Evolutionary conservation across 2,329 filamentous ascomycete genomes (phyloP).

Genomic region (Paecilomyces formosus): DNA sequence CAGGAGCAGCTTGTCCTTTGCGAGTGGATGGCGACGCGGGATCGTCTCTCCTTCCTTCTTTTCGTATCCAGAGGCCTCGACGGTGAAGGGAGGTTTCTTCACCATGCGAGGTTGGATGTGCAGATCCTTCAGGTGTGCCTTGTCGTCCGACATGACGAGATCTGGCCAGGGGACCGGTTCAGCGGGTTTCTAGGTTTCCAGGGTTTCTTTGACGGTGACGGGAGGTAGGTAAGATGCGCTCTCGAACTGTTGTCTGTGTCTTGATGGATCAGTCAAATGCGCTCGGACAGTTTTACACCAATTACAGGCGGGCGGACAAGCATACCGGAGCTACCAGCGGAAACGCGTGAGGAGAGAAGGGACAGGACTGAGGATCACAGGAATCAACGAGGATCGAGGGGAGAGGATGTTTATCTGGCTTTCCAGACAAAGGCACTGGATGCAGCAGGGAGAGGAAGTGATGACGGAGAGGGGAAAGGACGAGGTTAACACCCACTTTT

Average conservation of each 20-base stretch:
- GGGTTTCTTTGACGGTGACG: background rate
- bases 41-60: constrained; percentile 75
- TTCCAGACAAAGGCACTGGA: background rate
- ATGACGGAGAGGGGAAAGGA: background rate
- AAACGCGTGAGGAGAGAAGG: background rate
- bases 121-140: constrained; percentile 7
- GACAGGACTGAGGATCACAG: background rate
- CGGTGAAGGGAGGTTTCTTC: constrained; percentile 66
- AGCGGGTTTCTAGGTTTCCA: background rate
- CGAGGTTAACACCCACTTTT: background rate
- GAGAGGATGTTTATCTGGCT: background rate
- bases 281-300: background rate
- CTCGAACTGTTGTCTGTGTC: background rate
- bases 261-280: background rate
- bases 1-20: constrained; percentile 62
- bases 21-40: constrained; percentile 64
- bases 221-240: background rate
- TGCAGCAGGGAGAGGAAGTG: background rate
- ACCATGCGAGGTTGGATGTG: constrained; percentile 45
- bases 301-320: background rate
- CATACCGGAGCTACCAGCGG: background rate
- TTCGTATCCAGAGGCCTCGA: constrained; percentile 62
- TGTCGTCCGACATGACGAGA: constrained; percentile 22
- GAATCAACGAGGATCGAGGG: background rate
- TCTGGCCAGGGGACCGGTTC: background rate